A percentile compares a stretch with the other conserved stretches of the same genome.
phyloP scores from a whole-genome alignment of 768 basidiomycete species.

The Tricholoma hemisulphureum region DNA sequence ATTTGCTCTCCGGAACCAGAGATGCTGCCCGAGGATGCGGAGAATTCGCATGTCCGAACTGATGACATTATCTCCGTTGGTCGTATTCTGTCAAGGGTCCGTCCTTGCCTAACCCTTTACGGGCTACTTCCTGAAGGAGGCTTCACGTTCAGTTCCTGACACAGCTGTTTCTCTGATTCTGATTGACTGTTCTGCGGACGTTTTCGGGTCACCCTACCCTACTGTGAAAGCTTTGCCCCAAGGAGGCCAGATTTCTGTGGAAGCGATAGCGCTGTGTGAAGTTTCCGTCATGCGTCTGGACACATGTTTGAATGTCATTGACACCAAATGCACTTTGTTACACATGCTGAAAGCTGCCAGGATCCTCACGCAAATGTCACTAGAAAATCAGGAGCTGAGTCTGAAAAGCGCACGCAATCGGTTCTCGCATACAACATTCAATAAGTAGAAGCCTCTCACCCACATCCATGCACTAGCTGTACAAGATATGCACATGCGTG shows the following conservation, averaged over 20 bases:
- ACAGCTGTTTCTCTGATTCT: background rate
- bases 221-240: background rate
- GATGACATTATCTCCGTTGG: background rate
- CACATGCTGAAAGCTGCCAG: background rate
- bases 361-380: background rate
- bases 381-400: no score
- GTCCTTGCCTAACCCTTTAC: background rate
- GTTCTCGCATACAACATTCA: no score
- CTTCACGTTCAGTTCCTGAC: background rate
- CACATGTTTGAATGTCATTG: background rate
- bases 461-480: no score
- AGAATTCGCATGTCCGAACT: background rate
- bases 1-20: no score
- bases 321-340: background rate
- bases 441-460: no score
- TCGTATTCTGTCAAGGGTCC: background rate
- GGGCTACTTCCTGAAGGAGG: background rate
- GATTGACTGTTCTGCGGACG: background rate
- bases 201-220: background rate
- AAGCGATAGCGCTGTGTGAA: no score
- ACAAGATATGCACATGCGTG: slow-evolving; percentile 1
- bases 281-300: no score
- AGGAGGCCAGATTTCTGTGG: no score
- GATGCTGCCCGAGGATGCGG: background rate
- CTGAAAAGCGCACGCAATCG: no score